These are phyloP conservation scores for Tetraselmis striata DNA, from an alignment of 139 green algal species.

Conservation along the genomic window DNA sequence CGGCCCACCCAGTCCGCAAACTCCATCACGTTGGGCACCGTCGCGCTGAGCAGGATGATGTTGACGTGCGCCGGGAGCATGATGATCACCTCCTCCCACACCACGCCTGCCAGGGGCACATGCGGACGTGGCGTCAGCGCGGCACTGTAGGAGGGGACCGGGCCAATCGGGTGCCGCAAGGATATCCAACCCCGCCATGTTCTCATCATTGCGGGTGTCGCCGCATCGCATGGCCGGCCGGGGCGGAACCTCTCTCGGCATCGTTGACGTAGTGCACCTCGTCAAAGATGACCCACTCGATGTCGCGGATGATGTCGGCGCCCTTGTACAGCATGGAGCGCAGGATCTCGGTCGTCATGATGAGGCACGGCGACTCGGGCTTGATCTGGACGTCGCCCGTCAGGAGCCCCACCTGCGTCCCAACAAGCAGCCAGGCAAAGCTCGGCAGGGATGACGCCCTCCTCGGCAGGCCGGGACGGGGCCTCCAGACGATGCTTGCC, in stretches of 20 bases:
- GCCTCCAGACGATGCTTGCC: too few species aligned
- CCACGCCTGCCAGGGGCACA: too few species aligned
- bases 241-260: conserved; percentile 62
- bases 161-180: too few species aligned
- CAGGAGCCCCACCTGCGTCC: conserved; percentile 74
- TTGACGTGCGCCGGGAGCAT: conserved; percentile 93
- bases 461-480: too few species aligned
- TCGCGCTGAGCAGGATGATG: conserved; percentile 90
- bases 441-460: too few species aligned
- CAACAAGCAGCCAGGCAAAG: background rate
- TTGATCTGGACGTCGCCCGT: conserved; percentile 91
- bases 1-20: conserved; percentile 97
- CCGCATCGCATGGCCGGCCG: too few species aligned
- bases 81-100: conserved; percentile 96
- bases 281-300: conserved; percentile 97
- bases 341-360: conserved; percentile 98
- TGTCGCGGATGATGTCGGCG: conserved; percentile 83
- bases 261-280: conserved; percentile 99
- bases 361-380: conserved; percentile 80
- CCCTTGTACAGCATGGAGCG: conserved; percentile 93
- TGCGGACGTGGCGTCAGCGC: too few species aligned
- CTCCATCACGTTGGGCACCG: conserved; percentile 94
- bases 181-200: too few species aligned
- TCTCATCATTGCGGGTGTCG: too few species aligned
- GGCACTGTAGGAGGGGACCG: too few species aligned